A percentile compares a stretch with the other conserved stretches of the same genome.
Evolutionary conservation across 1,284 basidiomycete genomes (phyloP).

Genomic region (Irpex lacteus): DNA sequence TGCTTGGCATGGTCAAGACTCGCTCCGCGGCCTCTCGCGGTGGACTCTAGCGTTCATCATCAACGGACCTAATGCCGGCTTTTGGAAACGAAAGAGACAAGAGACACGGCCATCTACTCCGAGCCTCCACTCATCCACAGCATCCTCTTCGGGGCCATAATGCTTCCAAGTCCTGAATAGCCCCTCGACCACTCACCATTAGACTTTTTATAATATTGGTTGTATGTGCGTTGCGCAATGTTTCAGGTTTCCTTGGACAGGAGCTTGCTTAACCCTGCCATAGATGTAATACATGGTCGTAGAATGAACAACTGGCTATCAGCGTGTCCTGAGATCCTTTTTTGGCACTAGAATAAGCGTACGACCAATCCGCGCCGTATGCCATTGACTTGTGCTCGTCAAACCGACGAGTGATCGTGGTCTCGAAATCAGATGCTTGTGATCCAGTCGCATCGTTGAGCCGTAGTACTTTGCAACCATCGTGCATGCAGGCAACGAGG

Average conservation of each 20-base stretch:
- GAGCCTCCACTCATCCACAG: not conserved
- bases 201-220: no score
- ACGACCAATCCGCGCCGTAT: slow-evolving; percentile 96
- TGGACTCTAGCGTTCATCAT: slow-evolving; percentile 67
- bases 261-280: slow-evolving; percentile 60
- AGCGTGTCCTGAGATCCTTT: slow-evolving; percentile 36
- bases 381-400: slow-evolving; percentile 84
- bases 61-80: slow-evolving; percentile 51
- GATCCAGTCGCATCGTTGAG: slow-evolving; percentile 33
- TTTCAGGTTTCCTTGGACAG: not conserved
- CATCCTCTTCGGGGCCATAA: not conserved
- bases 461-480: slow-evolving; percentile 85
- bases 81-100: slow-evolving; percentile 42
- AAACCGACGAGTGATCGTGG: slow-evolving; percentile 58
- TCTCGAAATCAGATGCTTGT: slow-evolving; percentile 17
- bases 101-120: slow-evolving; percentile 12
- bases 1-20: slow-evolving; percentile 56
- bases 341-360: slow-evolving; percentile 29
- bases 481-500: slow-evolving; percentile 95
- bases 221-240: not conserved
- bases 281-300: slow-evolving; percentile 83
- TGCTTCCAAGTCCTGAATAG: not conserved
- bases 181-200: no score
- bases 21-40: slow-evolving; percentile 65
- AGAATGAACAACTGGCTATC: slow-evolving; percentile 94